Conservation (phyloP, 139 green algal genomes). For the Chlamydomonas eustigma region DNA sequence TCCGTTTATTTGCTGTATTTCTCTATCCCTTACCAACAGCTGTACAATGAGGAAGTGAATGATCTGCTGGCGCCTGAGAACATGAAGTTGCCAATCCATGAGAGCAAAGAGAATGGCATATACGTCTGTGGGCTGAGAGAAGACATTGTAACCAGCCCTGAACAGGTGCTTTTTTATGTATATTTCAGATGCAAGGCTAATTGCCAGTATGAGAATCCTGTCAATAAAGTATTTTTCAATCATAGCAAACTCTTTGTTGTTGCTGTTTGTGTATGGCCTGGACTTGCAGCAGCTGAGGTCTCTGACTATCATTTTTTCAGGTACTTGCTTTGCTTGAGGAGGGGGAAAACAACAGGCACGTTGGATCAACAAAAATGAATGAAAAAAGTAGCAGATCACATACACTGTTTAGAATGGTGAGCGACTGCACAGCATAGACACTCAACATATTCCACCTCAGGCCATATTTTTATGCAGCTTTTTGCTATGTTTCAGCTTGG, state of each 20-base stretch:
- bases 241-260: not conserved
- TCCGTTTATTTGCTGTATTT: no score
- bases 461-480: no score
- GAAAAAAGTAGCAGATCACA: constrained; percentile 53
- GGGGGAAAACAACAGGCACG: constrained; percentile 74
- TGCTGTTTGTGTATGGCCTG: not conserved
- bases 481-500: no score
- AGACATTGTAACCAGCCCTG: constrained; percentile 77
- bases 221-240: not conserved
- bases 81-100: constrained; percentile 78
- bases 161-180: no score
- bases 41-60: constrained; percentile 98
- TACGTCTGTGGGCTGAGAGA: constrained; percentile 91
- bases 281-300: no score
- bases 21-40: constrained; percentile 36
- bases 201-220: no score
- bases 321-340: constrained; percentile 77
- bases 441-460: no score
- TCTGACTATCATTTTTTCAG: no score
- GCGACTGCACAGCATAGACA: not conserved
- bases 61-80: constrained; percentile 84
- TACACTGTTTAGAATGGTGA: constrained; percentile 13
- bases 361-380: constrained; percentile 97
- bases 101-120: constrained; percentile 76
- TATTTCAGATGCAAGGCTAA: no score